Base-by-base conservation (phyloP, 2,329 filamentous ascomycete genomes). In the Ceratocystis colombiana region DNA sequence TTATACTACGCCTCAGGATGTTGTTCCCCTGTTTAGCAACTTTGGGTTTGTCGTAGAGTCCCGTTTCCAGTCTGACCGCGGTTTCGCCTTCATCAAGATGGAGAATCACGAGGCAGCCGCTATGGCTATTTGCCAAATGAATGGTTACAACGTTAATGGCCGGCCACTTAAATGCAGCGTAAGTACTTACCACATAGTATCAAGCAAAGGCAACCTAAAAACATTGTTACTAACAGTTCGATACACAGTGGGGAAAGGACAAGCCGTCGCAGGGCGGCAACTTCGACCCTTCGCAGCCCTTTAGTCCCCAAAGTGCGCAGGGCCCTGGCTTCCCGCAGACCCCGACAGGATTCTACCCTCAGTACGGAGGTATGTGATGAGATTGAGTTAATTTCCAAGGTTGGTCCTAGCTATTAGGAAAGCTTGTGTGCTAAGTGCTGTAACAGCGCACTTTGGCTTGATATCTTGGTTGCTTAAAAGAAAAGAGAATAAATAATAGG, bases 11-110 rank as follows among this genome's bases (percentile, higher is more conserved):
- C 92, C 96, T 74, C 92, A 91, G 73, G 94, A 99, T 72, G 85
- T 99, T 41, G 89, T 99, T n/a, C 94, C 94, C 4, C 82, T 99
- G 46, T 99, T 99, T 82, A 90, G 96, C 76, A 97, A 97, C 79
- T 99, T 97, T 74, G 94, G 94, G 66, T 97, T 90, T 73, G 94
- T 99, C 57, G 89, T 96, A 64, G 94, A 99, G 78, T 96, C 93
- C 63, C 89, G 94, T 68, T 96, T 99, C 83, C 94, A 99, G 78
- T 91, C 94, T 66, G 94, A 99, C 75, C 89, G 94, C 71, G 94
- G 94, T 15, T 99, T 99, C 75, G 91, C 94, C 6, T 99, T 99
- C 76, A 90, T 99, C 77, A 99, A 99, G 82, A 96, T 99, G 92
- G 94, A 99, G 75, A 88, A 87, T 5, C 94, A 99, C 73, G 94